Percentiles rank a stretch among this genome's conserved stretches.
Evolutionary conservation across 148 eudicot species (phyloP).

Genomic region (Drosera capensis): DNA sequence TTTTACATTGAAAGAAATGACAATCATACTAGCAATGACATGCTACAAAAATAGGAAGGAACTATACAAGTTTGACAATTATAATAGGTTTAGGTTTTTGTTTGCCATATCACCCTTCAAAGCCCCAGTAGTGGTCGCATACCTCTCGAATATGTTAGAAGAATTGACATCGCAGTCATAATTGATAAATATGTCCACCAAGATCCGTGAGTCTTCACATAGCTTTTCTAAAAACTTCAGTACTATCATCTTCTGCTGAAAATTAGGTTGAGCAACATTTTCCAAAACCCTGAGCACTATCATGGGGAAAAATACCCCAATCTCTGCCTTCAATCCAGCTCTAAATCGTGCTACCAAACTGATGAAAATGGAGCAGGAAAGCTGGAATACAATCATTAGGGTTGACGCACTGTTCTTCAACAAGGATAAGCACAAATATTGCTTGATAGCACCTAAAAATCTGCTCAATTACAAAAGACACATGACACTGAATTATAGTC

Average conservation of each 20-base stretch:
- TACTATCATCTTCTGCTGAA: conserved; percentile 97
- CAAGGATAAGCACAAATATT: conserved; percentile 85
- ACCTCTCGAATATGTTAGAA: conserved; percentile 99
- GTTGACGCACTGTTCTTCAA: conserved; percentile 97
- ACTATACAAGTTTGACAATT: too few species aligned
- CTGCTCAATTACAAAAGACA: conserved; percentile 25
- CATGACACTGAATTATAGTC: too few species aligned
- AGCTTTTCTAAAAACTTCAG: conserved; percentile 86
- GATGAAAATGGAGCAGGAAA: conserved; percentile 96
- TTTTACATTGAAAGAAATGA: too few species aligned
- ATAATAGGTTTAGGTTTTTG: too few species aligned
- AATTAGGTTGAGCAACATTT: conserved; percentile 98
- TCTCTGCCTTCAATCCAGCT: conserved; percentile 98
- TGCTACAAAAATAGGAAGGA: too few species aligned
- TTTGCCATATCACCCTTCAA: too few species aligned
- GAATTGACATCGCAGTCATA: conserved; percentile 99
- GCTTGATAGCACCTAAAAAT: conserved; percentile 97
- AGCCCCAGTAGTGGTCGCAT: too few species aligned
- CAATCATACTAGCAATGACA: too few species aligned
- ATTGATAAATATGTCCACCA: conserved; percentile 96
- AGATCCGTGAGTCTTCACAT: conserved; percentile 83
- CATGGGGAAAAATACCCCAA: conserved; percentile 99
- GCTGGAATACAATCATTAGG: conserved; percentile 97
- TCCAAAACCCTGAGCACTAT: conserved; percentile 94
- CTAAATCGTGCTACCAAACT: conserved; percentile 95